Conservation (phyloP, 257 asterid genomes). For the Solanum chilense region DNA sequence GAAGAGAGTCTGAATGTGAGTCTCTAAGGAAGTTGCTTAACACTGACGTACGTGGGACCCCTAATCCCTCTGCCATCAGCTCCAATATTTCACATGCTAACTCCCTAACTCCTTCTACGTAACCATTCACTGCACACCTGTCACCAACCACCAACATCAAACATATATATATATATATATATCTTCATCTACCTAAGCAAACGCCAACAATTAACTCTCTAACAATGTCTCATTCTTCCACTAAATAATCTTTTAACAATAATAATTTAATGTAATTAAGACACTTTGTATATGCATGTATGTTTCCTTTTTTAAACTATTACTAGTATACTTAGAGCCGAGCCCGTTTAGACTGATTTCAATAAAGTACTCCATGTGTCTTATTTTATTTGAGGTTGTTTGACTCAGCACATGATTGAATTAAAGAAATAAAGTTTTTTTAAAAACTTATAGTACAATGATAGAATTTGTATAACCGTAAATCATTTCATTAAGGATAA, state of each 20-base stretch:
- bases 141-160: not conserved
- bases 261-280: no score
- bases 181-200: not conserved
- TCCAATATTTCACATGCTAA: slow-evolving; percentile 64
- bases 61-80: slow-evolving; percentile 39
- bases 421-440: no score
- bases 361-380: no score
- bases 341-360: no score
- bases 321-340: not conserved
- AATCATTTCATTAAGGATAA: no score
- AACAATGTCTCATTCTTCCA: not conserved
- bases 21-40: slow-evolving; percentile 40
- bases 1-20: slow-evolving; percentile 33
- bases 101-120: slow-evolving; percentile 42
- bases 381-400: no score
- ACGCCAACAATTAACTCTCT: not conserved
- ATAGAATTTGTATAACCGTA: no score
- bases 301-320: not conserved
- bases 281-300: no score
- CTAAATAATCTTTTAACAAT: not conserved
- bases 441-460: no score
- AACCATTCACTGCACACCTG: slow-evolving; percentile 44
- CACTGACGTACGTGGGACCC: slow-evolving; percentile 18
- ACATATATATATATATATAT: not conserved
- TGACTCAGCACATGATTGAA: no score